phyloP scores from a whole-genome alignment of 768 basidiomycete species.

The Phaeolepiota aurea region DNA sequence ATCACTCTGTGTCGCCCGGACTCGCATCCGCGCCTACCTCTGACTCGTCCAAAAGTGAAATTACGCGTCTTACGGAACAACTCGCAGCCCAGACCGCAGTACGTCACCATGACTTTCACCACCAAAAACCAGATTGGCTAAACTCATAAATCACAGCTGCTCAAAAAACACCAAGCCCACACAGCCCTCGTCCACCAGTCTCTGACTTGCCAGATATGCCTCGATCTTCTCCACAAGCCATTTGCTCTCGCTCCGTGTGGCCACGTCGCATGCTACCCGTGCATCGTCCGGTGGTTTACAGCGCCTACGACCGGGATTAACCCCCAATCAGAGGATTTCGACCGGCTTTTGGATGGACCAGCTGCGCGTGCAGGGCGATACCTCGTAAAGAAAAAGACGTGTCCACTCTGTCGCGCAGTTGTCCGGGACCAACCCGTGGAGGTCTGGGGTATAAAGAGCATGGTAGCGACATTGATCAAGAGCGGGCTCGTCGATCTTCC shows the following conservation, averaged over 20 bases:
- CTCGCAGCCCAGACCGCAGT: conserved; percentile 31
- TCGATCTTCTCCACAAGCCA: conserved; percentile 66
- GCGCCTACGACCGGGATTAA: conserved; percentile 22
- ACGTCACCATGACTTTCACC: conserved; percentile 11
- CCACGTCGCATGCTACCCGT: conserved; percentile 61
- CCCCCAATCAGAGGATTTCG: conserved; percentile 15
- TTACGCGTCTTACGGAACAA: conserved; percentile 35
- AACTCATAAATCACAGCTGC: conserved; percentile 23
- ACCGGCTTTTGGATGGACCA: conserved; percentile 24
- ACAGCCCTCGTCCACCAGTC: conserved; percentile 52
- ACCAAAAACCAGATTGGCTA: conserved; percentile 1
- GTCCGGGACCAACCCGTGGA: conserved; percentile 58
- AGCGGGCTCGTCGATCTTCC: conserved; percentile 41
- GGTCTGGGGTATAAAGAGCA: conserved; percentile 62
- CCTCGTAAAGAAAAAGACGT: conserved; percentile 52
- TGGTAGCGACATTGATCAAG: conserved; percentile 43
- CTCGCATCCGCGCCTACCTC: conserved; percentile 1
- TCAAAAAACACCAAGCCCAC: conserved; percentile 44
- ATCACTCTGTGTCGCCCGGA: too few species aligned
- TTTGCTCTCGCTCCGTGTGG: conserved; percentile 73
- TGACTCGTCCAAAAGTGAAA: conserved; percentile 14
- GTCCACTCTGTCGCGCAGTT: conserved; percentile 63
- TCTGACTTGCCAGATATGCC: conserved; percentile 71
- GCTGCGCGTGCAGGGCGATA: conserved; percentile 35
- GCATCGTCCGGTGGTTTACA: conserved; percentile 74